Base-by-base conservation (phyloP, 306 rosid genomes). In the Cyamopsis tetragonoloba region DNA sequence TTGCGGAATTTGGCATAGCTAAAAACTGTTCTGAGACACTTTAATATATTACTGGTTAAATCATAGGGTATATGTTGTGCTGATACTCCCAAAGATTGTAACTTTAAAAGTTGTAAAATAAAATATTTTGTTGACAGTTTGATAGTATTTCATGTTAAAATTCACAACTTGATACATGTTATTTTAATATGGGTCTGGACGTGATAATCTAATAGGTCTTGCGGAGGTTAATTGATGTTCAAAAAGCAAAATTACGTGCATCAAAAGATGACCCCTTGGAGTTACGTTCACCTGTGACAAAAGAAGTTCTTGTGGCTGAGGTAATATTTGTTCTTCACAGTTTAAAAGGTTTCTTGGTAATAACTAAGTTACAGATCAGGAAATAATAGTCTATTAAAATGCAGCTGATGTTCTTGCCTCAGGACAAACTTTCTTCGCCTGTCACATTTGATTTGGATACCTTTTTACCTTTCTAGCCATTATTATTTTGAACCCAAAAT, bases 221-320 rank as follows among this genome's bases (percentile, higher is more conserved):
- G 78, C 84, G 91, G 79, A 82, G 92, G 79, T 63, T 83, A 57
- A 85, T 92, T 22, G 62, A 92, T 62, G 72, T 54, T 70, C 62
- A 77, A 30, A 77, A 77, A 46, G 77, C 81, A 1, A 77, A 77
- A 41, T 11, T 82, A 17, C 91, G 87, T 57, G 84, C 80, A 58
- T 77, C 92, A 18, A 84, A 87, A 80, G 96, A 86, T 11, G 96
- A 87, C 8, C 88, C 96, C 65, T 74, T 92, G 81, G 95, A 90
- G 69, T 26, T 92, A 82, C 89, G 75, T 15, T 64, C 37, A 24
- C 72, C 89, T 15, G 84, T 92, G 57, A 81, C 88, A 11, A 85
- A 70, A 75, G 89, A 89, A 13, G 85, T 75, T 38, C 71, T 92
- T 65, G 80, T 92, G 55, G 82, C 85, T 10, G 96, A 92, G 98